Conservation (phyloP, 441 rosid genomes). For the Oxalis stricta region DNA sequence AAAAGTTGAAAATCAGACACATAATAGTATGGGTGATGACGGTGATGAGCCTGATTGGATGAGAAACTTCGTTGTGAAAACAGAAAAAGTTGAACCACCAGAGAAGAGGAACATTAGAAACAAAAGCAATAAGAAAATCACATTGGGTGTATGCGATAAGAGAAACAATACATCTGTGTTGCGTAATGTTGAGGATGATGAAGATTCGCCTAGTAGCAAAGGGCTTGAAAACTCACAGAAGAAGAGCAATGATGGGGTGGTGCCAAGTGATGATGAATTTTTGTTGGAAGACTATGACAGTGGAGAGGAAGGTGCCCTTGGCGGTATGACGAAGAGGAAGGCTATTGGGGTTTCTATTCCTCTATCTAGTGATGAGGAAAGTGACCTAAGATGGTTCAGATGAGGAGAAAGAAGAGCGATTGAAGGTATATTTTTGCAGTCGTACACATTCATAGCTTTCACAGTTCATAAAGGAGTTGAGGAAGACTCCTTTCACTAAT, state of each 20-base stretch:
- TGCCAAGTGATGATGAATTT: constrained; percentile 41
- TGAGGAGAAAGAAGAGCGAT: constrained; percentile 24
- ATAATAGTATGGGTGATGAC: constrained; percentile 13
- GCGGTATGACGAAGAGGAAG: constrained; percentile 45
- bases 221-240: constrained; percentile 12
- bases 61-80: constrained; percentile 31
- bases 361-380: constrained; percentile 59
- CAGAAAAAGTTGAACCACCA: constrained; percentile 7
- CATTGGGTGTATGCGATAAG: constrained; percentile 13
- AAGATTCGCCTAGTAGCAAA: constrained; percentile 9
- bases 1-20: constrained; percentile 4
- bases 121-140: constrained; percentile 23
- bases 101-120: constrained; percentile 19
- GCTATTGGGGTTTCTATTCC: constrained; percentile 21
- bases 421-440: constrained; percentile 78
- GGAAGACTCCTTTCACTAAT: constrained; percentile 48
- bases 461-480: constrained; percentile 73
- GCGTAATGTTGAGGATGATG: constrained; percentile 11
- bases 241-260: constrained; percentile 20
- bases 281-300: constrained; percentile 75
- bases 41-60: constrained; percentile 86
- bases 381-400: constrained; percentile 15
- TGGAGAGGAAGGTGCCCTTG: constrained; percentile 39
- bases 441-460: constrained; percentile 92
- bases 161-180: constrained; percentile 15